A percentile compares a stretch with the other conserved stretches of the same genome.
These are phyloP conservation scores for Neofusicoccum sp. DNA, from an alignment of 2,329 filamentous ascomycete genomes.

Conservation along the genomic window DNA sequence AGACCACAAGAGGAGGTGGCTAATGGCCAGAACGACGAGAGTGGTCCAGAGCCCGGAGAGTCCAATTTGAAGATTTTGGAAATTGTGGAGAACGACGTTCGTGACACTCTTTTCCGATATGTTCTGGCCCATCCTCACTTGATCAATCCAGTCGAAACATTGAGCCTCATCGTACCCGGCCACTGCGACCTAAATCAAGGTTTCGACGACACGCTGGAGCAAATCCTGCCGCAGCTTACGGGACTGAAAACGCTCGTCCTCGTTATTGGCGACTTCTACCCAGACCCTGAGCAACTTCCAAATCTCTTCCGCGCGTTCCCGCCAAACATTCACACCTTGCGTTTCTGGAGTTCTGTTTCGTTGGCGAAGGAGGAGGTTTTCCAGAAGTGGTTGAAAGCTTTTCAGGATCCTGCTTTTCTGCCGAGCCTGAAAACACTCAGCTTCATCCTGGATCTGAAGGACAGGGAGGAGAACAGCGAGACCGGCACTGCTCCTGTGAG, in stretches of 20 bases:
- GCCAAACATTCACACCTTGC: not conserved
- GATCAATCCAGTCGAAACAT: not conserved
- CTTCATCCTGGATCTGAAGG: not conserved
- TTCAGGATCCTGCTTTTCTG: not conserved
- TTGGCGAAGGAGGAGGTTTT: not conserved
- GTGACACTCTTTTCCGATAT: not conserved
- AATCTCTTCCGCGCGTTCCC: not conserved
- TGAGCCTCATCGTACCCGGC: not conserved
- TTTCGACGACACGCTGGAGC: not conserved
- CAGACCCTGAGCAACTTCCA: not conserved
- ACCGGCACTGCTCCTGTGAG: not conserved
- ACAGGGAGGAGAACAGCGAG: not conserved
- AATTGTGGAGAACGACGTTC: not conserved
- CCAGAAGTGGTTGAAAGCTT: not conserved
- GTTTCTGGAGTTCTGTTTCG: not conserved
- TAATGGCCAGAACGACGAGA: not conserved
- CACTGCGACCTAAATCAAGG: not conserved
- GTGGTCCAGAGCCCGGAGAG: not conserved
- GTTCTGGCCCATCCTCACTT: not conserved
- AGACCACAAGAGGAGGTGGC: too few relatives aligned
- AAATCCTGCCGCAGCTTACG: not conserved
- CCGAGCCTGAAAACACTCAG: not conserved
- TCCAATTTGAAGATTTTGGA: not conserved
- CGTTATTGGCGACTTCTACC: not conserved
- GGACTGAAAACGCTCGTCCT: not conserved